Conservation (phyloP, 371 early-diverging fungal species). For the Zancudomyces culisetae region DNA sequence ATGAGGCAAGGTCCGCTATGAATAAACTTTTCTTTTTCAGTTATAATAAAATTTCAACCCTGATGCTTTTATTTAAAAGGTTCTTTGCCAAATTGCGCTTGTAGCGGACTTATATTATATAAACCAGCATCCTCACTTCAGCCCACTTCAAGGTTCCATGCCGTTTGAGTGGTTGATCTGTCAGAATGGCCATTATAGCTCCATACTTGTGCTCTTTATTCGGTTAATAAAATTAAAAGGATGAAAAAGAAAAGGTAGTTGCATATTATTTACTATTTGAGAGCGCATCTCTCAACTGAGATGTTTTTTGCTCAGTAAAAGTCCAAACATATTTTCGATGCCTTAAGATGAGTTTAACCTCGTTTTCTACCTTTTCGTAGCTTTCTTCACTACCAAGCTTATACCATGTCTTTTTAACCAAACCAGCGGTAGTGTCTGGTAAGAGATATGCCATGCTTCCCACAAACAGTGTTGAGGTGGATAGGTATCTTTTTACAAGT, state of each 20-base stretch:
- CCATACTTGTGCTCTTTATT: not conserved
- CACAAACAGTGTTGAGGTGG: constrained; percentile 13
- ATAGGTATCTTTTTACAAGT: constrained; percentile 9
- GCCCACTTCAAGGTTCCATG: too few relatives aligned
- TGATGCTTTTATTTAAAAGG: too few relatives aligned
- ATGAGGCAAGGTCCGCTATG: too few relatives aligned
- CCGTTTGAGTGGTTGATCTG: too few relatives aligned
- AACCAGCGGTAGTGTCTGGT: constrained; percentile 12
- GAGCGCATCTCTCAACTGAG: not conserved
- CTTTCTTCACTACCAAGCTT: not conserved
- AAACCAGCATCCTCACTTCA: too few relatives aligned
- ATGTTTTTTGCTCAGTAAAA: not conserved
- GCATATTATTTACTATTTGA: not conserved
- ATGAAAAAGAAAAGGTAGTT: not conserved
- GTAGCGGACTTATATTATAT: too few relatives aligned
- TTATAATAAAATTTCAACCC: too few relatives aligned
- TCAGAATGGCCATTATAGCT: too few relatives aligned
- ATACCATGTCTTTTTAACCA: constrained; percentile 12
- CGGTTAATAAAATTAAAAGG: not conserved
- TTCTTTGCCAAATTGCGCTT: too few relatives aligned
- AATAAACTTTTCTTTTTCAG: too few relatives aligned
- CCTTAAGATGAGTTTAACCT: not conserved
- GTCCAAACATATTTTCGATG: not conserved
- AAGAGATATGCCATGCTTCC: constrained; percentile 1
- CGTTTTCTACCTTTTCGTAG: not conserved